Percentiles rank a stretch among this genome's conserved stretches.
Evolutionary conservation across 2,329 filamentous ascomycete species (phyloP).

Genomic region (Trichoderma endophyticum): DNA sequence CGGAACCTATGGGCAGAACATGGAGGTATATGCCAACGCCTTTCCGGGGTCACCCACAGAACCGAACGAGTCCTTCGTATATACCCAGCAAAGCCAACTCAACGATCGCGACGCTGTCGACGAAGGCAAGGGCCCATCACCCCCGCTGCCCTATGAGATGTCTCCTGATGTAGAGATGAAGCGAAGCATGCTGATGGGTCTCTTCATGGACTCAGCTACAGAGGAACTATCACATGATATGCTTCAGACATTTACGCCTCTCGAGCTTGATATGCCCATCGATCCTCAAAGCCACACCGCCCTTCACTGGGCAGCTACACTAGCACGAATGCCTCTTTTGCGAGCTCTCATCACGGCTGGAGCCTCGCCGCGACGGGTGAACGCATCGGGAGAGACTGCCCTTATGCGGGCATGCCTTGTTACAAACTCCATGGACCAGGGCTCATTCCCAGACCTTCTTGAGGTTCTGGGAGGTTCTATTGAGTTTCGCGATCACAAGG

Average conservation of each 20-base stretch:
- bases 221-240: conserved; percentile 72
- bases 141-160: conserved; percentile 60
- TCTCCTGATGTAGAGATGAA: conserved; percentile 72
- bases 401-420: conserved; percentile 90
- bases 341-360: conserved; percentile 78
- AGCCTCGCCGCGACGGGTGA: conserved; percentile 83
- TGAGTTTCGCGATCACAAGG: conserved; percentile 83
- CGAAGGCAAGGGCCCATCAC: conserved; percentile 58
- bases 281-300: conserved; percentile 87
- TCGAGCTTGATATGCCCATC: conserved; percentile 88
- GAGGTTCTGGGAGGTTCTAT: conserved; percentile 88
- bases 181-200: conserved; percentile 73
- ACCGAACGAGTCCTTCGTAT: conserved; percentile 75
- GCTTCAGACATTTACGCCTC: conserved; percentile 68
- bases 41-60: conserved; percentile 74
- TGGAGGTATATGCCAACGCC: conserved; percentile 45
- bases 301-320: conserved; percentile 91
- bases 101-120: conserved; percentile 41
- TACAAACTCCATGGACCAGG: conserved; percentile 89
- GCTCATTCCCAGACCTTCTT: conserved; percentile 84
- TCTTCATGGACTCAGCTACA: conserved; percentile 73
- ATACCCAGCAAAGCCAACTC: conserved; percentile 49
- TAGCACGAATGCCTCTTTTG: conserved; percentile 80
- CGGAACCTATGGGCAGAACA: conserved; percentile 48
- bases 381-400: conserved; percentile 85